These are phyloP conservation scores for Xanthoparmelia taractica DNA, from an alignment of 495 filamentous ascomycete genomes.

Conservation along the genomic window DNA sequence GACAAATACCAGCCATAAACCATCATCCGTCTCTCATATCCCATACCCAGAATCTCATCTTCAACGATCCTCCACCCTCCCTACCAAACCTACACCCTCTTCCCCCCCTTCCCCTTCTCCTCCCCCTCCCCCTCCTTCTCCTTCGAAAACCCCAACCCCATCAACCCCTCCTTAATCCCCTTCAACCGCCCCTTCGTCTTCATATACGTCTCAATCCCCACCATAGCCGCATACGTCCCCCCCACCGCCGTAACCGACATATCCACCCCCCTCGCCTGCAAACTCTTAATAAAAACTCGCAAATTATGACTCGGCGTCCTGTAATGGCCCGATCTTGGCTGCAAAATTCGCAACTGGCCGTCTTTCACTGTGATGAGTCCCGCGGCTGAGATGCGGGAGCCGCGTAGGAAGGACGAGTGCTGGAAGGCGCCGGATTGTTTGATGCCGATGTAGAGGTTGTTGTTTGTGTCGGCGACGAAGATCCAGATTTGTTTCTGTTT, in stretches of 20 bases:
- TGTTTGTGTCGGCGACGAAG: slow-evolving; percentile 65
- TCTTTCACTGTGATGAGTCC: slow-evolving; percentile 79
- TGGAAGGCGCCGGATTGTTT: slow-evolving; percentile 86
- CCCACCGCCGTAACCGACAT: slow-evolving; percentile 69
- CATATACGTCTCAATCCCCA: slow-evolving; percentile 74
- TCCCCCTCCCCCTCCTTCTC: slow-evolving; percentile 8
- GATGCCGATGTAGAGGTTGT: slow-evolving; percentile 83
- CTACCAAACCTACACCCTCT: not conserved
- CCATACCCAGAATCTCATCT: not conserved
- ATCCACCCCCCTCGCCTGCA: slow-evolving; percentile 69
- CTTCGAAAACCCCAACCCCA: slow-evolving; percentile 18
- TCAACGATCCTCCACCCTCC: not conserved
- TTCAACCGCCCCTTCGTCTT: slow-evolving; percentile 53
- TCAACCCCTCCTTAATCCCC: slow-evolving; percentile 30
- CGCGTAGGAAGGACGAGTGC: slow-evolving; percentile 81
- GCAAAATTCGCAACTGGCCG: slow-evolving; percentile 53
- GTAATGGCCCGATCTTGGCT: slow-evolving; percentile 69
- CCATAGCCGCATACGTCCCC: slow-evolving; percentile 70
- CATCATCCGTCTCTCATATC: not conserved
- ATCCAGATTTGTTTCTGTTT: slow-evolving; percentile 23
- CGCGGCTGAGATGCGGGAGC: slow-evolving; percentile 70
- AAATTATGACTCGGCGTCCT: slow-evolving; percentile 74
- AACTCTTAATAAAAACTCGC: slow-evolving; percentile 62
- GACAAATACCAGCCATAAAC: not conserved
- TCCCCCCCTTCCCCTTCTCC: not conserved